Evolutionary conservation across 225 moss, liverwort and hornwort species (phyloP).

Genomic region (Asterella californica): DNA sequence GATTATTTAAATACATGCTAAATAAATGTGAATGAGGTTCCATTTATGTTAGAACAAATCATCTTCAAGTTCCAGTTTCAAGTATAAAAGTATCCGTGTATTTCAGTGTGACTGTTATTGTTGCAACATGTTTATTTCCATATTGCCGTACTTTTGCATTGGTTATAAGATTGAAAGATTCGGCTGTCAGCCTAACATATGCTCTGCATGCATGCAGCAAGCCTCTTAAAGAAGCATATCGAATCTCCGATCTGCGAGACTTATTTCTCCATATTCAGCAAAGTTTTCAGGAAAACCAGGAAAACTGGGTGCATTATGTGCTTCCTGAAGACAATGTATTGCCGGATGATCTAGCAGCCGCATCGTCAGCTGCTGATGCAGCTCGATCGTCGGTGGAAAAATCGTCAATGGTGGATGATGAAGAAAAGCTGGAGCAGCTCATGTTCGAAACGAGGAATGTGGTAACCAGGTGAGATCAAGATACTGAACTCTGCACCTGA

Average conservation of each 20-base stretch:
- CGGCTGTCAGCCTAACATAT: neutral
- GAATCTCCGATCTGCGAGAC: constrained; percentile 67
- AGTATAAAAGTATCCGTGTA: too few species aligned
- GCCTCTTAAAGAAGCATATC: constrained; percentile 71
- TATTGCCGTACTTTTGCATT: neutral
- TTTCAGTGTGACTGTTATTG: too few species aligned
- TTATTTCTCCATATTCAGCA: constrained; percentile 70
- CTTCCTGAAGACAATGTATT: constrained; percentile 66
- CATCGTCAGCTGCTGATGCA: constrained; percentile 66
- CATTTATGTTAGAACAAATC: neutral
- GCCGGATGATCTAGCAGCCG: constrained; percentile 65
- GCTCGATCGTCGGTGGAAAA: constrained; percentile 36
- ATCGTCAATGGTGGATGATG: constrained; percentile 39
- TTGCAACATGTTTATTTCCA: too few species aligned
- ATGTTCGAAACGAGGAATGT: constrained; percentile 83
- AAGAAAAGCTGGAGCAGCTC: constrained; percentile 70
- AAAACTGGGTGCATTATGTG: constrained; percentile 81
- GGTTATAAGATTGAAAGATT: neutral
- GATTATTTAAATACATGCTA: too few species aligned
- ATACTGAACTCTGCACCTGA: neutral
- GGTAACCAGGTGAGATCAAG: constrained; percentile 51
- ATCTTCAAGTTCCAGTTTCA: neutral
- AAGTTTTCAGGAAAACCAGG: constrained; percentile 55
- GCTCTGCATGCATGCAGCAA: constrained; percentile 34
- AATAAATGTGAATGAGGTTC: neutral